These are phyloP conservation scores for Mycena belliarum DNA, from an alignment of 768 basidiomycete species.

Conservation along the genomic window DNA sequence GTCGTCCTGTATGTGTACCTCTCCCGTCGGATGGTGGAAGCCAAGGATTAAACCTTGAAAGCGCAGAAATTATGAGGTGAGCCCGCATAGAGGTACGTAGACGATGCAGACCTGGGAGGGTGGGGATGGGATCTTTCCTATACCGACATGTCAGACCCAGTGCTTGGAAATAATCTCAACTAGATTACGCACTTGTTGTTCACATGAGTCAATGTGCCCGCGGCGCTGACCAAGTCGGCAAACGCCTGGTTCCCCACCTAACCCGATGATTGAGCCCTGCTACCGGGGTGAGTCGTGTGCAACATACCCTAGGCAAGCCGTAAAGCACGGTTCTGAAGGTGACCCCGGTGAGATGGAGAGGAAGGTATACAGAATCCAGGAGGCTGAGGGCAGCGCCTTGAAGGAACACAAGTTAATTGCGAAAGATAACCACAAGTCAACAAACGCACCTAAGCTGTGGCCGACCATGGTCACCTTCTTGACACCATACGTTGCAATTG, in stretches of 20 bases:
- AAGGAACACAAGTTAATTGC: not conserved
- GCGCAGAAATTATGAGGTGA: conserved; percentile 21
- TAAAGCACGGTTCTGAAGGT: conserved; percentile 40
- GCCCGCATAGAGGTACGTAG: not conserved
- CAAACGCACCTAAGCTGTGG: conserved; percentile 37
- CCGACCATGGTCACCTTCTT: conserved; percentile 43
- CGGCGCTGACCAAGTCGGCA: conserved; percentile 54
- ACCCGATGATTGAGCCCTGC: conserved; percentile 5
- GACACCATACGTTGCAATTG: conserved; percentile 33
- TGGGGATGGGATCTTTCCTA: conserved; percentile 41
- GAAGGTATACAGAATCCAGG: conserved; percentile 52
- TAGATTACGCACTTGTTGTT: conserved; percentile 44
- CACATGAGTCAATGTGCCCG: conserved; percentile 49
- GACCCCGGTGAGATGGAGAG: conserved; percentile 46
- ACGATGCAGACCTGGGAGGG: conserved; percentile 36
- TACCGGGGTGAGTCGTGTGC: not conserved
- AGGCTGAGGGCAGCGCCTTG: conserved; percentile 41
- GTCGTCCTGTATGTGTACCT: conserved; percentile 35
- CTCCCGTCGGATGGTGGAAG: conserved; percentile 47
- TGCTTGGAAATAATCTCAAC: not conserved
- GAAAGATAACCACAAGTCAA: not conserved
- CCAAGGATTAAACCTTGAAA: conserved; percentile 36
- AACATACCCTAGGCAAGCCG: conserved; percentile 44
- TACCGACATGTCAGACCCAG: not conserved
- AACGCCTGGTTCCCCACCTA: conserved; percentile 59